phyloP scores from a whole-genome alignment of 1,284 basidiomycete species.

The Bondarzewia mesenterica region DNA sequence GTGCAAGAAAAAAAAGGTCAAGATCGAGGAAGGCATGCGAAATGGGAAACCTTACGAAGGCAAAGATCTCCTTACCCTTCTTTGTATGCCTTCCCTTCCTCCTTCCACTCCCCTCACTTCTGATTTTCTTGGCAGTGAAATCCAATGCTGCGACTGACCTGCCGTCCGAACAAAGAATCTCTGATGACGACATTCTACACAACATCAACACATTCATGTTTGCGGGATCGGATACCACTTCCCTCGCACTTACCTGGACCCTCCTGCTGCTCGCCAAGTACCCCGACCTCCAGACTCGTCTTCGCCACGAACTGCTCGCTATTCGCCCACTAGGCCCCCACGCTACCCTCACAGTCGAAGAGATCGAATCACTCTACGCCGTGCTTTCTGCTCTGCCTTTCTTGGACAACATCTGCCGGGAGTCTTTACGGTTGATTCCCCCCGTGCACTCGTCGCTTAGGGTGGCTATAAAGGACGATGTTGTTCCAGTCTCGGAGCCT shows the following conservation, averaged over 20 bases:
- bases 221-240: constrained; percentile 80
- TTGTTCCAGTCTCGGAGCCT: constrained; percentile 61
- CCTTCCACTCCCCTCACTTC: background rate
- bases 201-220: constrained; percentile 85
- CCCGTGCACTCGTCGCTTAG: constrained; percentile 77
- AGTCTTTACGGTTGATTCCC: constrained; percentile 67
- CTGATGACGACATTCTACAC: constrained; percentile 72
- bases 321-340: constrained; percentile 27
- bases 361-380: constrained; percentile 49
- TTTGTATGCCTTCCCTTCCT: constrained; percentile 2
- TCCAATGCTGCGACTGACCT: constrained; percentile 62
- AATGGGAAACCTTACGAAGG: constrained; percentile 39
- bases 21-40: constrained; percentile 47
- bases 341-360: constrained; percentile 43
- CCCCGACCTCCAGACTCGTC: constrained; percentile 51
- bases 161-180: constrained; percentile 60
- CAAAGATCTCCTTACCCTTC: constrained; percentile 53
- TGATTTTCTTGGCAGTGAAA: constrained; percentile 48
- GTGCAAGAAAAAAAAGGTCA: constrained; percentile 67
- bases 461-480: constrained; percentile 66
- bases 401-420: constrained; percentile 70
- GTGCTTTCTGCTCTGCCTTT: constrained; percentile 57
- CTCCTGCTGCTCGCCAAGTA: constrained; percentile 61
- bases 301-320: constrained; percentile 52
- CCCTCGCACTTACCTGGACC: constrained; percentile 72